Base-by-base conservation (phyloP, 208 protist species). In the Leishmania amazonensis region DNA sequence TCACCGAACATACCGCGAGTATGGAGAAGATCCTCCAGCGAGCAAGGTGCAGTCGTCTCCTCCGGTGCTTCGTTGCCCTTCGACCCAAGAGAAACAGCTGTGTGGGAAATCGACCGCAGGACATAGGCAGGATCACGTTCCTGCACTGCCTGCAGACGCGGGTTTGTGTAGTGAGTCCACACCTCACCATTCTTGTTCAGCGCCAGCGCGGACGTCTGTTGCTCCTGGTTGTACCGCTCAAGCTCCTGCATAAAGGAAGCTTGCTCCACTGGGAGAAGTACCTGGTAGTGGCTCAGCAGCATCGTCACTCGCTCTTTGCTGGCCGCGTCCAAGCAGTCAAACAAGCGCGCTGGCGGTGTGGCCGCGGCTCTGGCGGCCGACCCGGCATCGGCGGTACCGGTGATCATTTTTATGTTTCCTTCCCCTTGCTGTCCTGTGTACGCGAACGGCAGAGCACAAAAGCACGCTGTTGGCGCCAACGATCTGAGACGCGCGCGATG, bases 301-400 rank as follows among this genome's bases (percentile, higher is more conserved):
- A 88, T 79, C 28, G 89, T 83, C 19, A 94, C 83, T 4, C 88
- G 81, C 82, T 96, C 93, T 70, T 93, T 87, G 45, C 89, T 90
- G 7, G 85, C 83, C 28, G 80, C 76, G 28, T 96, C 88, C 54
- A 96, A 83, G 13, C 91, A 70, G 64, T 93, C 81, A 45, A 92
- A 94, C 40, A 90, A 49, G 31, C 91, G 88, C 17, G 64, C 15
- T 15, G 67, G 51, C 42, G 64, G 75, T 53, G 54, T 24, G 24
- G 71, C 60, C 4, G 76, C 51, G 2, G 38, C 67, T 13, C 28
- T 28, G 70, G 70, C 45, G 11, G 58, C 72, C 38, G 47, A 51
- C 8, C 45, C 77, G 9, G 64, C 24, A 5, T 35, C 31, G 1
- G 53, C 4, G 47, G 45, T 64, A 21, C 70, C 38, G 40, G 76